A percentile compares a stretch with the other conserved stretches of the same genome.
phyloP scores from a whole-genome alignment of 2,329 filamentous ascomycete genomes.

The Talaromyces amestolkiae region DNA sequence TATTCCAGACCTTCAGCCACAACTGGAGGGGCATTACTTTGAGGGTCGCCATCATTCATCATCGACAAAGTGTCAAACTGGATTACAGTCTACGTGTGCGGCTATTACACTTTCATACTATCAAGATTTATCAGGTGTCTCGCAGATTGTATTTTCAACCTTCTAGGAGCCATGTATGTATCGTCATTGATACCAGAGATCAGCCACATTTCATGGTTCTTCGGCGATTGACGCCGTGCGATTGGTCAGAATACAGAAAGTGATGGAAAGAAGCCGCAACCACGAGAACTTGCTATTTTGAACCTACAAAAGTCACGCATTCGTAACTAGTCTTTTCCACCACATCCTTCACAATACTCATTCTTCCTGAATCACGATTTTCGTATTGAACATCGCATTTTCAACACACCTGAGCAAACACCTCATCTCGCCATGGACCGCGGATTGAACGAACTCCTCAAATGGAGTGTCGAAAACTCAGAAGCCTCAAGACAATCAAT shows the following conservation, averaged over 20 bases:
- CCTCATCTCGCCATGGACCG: constrained; percentile 52
- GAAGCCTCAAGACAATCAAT: constrained; percentile 38
- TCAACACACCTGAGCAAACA: neutral
- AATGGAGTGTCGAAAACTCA: constrained; percentile 72
- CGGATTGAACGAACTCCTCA: constrained; percentile 71
- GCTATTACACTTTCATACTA: neutral
- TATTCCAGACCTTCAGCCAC: constrained; percentile 14
- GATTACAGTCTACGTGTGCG: too few relatives aligned
- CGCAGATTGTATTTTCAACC: neutral
- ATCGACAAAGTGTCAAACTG: neutral
- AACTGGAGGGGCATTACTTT: constrained; percentile 10
- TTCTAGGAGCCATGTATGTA: neutral
- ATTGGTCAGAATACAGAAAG: constrained; percentile 16
- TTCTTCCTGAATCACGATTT: too few relatives aligned
- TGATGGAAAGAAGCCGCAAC: constrained; percentile 17
- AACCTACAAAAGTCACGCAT: neutral
- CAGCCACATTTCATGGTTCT: neutral
- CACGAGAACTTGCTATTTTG: constrained; percentile 16
- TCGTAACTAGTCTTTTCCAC: neutral
- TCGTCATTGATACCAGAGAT: neutral
- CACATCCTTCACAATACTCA: too few relatives aligned
- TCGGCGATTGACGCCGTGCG: neutral
- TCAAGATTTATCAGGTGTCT: neutral
- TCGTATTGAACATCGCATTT: neutral
- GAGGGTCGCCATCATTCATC: neutral